Evolutionary conservation across 2,329 filamentous ascomycete genomes (phyloP).

Genomic region (Pseudocercospora musae): DNA sequence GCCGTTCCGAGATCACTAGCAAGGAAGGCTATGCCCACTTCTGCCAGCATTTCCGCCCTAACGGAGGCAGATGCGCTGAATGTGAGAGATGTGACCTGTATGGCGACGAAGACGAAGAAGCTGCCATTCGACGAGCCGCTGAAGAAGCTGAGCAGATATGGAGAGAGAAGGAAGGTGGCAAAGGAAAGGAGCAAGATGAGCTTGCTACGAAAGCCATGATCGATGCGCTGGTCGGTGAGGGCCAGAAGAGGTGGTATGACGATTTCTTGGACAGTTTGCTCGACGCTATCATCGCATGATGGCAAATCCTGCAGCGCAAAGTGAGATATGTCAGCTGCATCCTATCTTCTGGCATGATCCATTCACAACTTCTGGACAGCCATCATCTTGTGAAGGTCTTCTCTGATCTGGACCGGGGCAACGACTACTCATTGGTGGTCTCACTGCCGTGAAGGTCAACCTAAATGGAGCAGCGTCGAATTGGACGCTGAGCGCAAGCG

Average conservation of each 20-base stretch:
- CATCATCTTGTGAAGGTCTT: background rate
- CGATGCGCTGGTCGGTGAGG: conserved; percentile 19
- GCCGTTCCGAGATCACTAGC: conserved; percentile 58
- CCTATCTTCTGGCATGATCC: too few relatives aligned
- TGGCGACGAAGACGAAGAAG: conserved; percentile 47
- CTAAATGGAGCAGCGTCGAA: too few relatives aligned
- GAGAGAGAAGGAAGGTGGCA: conserved; percentile 40
- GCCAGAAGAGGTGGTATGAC: conserved; percentile 21
- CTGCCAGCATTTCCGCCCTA: conserved; percentile 89
- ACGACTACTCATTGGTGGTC: background rate
- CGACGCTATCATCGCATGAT: conserved; percentile 16
- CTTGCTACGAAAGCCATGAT: conserved; percentile 15
- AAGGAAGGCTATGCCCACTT: conserved; percentile 86
- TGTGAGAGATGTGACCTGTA: conserved; percentile 62
- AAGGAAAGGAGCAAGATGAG: conserved; percentile 24
- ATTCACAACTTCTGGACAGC: too few relatives aligned
- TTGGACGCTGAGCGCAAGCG: too few relatives aligned
- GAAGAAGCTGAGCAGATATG: conserved; percentile 46
- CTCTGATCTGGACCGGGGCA: background rate
- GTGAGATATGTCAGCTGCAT: too few relatives aligned
- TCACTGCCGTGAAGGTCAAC: background rate
- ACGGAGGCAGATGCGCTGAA: conserved; percentile 70
- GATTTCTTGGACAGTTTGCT: conserved; percentile 20
- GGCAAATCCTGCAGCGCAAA: too few relatives aligned
- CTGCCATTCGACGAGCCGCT: conserved; percentile 40